Evolutionary conservation across 139 green algal genomes (phyloP).

Genomic region (Tetraselmis striata): DNA sequence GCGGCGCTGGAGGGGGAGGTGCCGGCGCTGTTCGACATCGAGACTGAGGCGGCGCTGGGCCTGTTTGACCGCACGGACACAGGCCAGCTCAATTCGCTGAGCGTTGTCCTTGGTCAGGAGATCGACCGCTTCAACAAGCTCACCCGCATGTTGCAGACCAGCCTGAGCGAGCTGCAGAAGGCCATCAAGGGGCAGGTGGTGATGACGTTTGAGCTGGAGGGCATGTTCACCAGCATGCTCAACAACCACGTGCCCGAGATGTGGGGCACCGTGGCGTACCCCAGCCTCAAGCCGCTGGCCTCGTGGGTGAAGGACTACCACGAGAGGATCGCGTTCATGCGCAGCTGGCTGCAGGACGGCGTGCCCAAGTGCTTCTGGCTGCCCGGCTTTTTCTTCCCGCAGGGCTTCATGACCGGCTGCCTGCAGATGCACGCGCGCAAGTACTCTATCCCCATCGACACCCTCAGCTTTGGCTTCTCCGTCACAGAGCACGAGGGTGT

Average conservation of each 20-base stretch:
- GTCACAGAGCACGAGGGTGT: constrained; percentile 20
- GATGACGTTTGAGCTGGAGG: constrained; percentile 77
- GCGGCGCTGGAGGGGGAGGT: constrained; percentile 40
- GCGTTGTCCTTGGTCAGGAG: constrained; percentile 75
- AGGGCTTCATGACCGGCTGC: constrained; percentile 83
- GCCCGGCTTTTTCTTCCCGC: constrained; percentile 77
- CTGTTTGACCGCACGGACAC: constrained; percentile 49
- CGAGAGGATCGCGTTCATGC: constrained; percentile 68
- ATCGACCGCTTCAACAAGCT: constrained; percentile 53
- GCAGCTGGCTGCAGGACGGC: constrained; percentile 57
- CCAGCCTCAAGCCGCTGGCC: constrained; percentile 70
- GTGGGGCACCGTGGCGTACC: constrained; percentile 68
- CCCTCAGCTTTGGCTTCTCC: constrained; percentile 63
- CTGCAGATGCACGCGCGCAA: constrained; percentile 81
- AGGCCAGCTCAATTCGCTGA: constrained; percentile 62
- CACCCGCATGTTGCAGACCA: constrained; percentile 30
- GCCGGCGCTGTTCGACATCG: constrained; percentile 20
- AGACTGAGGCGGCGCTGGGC: constrained; percentile 33
- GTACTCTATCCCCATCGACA: constrained; percentile 74
- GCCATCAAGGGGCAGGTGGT: constrained; percentile 76
- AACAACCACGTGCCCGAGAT: constrained; percentile 70
- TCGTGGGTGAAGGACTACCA: constrained; percentile 74
- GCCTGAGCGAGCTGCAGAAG: constrained; percentile 61
- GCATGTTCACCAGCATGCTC: constrained; percentile 60
- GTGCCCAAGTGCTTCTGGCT: constrained; percentile 73